Evolutionary conservation across 306 rosid species (phyloP), one percentile per base, ranked within the genome.

Genomic region (Lathyrus tuberosus): DNA sequence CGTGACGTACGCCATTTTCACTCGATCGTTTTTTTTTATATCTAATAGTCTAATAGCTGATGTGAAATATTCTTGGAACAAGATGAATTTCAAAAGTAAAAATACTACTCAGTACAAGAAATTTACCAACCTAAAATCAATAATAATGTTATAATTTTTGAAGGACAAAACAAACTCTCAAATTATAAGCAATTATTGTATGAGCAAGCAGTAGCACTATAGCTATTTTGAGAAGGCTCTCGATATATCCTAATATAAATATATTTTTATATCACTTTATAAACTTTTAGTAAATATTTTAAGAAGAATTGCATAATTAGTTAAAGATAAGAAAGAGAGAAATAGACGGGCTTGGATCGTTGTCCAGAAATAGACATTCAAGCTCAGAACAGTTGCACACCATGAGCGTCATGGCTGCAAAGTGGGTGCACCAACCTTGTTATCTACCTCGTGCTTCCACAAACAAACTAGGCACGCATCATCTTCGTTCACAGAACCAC

Each of bases 391-490:
- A 31, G 10, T 61, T 62, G 33, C 62, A 62, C 62, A 62, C 62
- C 46, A 84, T 76, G 90, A 79, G 62, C 80, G 65, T 77, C 52
- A 67, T 77, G 56, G 22, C 70, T 68, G 35, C 61, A 8, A 65
- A 65, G 47, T 74, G 67, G 31, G 30, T 72, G 58, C 48, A 68
- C 14, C 84, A 73, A 40, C 81, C 81, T 44, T 16, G 43, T 35
- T 41, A 56, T 72, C 24, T 70, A 13, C 28, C 51, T 43, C 78
- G 28, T 35, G 67, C 69, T 54, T 73, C 79, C 73, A 44, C 64
- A 47, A 67, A 61, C 67, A 81, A 67, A 51, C 83, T 67, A 40
- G 24, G 82, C 43, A 62, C 49, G 15, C 24, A 4, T 74, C 43
- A 30, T 51, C 28, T 8, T 18, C 28, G 28, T 17, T 8, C 57